Base-by-base conservation (phyloP, 2,329 filamentous ascomycete species). In the Drechslerella dactyloides region DNA sequence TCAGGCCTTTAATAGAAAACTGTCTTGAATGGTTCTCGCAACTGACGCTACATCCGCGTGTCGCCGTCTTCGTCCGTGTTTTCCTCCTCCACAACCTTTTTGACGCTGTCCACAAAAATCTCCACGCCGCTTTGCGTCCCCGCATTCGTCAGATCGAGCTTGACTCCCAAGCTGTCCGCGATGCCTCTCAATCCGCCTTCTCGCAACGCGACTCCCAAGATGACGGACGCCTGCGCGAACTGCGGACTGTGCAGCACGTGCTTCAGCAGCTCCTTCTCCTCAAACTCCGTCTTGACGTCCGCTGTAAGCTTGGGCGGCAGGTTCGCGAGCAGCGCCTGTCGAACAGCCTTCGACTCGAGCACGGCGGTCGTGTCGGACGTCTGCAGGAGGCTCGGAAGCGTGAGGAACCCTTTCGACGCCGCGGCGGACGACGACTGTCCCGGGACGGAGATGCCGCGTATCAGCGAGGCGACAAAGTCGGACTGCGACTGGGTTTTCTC, bases 141-240 rank as follows among this genome's bases (percentile, higher is more conserved):
- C 50, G 73, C 75, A 51, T 74, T 75, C 48, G 93, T 93, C 51
- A 97, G 80, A 77, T 89, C 85, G 19, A 99, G 86, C 75, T 87
- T 86, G 68, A 97, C 85, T 5, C 87, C 86, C 42, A 99, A 82
- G 2, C 93, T 93, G 76, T 96, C 92, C 5, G 91, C 89, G 74
- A 99, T 89, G 76, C 88, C 96, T 2, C 93, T 93, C 65, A 99
- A 81, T 0, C 93, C 94, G 11, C 94, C 94, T 76, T 97, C 93
- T 65, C 92, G 85, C 62, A 99, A 82, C 11, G 94, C 94, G 80
- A 92, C 87, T 0, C 92, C 96, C 76, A 99, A 81, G 78, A 90
- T 94, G 0, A 87, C 86, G 42, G 97, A 81, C 75, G 91, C 93
- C 79, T 97, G 94, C 72, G 87, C 86, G 77, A 99, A 92, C 78